Conservation (phyloP, 495 filamentous ascomycete genomes). For the Cenococcum geophilum region DNA sequence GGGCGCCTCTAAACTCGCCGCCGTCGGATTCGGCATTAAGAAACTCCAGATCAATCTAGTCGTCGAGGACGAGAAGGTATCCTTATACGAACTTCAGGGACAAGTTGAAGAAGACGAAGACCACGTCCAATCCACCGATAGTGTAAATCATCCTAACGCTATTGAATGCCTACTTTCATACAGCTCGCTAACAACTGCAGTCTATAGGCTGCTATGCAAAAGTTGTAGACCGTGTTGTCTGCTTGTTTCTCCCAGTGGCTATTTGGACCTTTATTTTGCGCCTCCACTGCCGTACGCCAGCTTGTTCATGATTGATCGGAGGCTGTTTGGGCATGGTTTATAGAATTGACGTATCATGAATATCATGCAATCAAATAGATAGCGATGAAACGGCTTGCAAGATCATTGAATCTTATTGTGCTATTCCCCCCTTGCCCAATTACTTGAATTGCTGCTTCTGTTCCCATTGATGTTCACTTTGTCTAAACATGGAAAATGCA, state of each 20-base stretch:
- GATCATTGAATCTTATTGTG: too few relatives aligned
- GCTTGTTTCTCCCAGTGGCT: conserved; percentile 11
- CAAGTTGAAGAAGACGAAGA: conserved; percentile 88
- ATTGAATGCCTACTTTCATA: conserved; percentile 11
- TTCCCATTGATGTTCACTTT: too few relatives aligned
- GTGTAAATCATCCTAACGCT: conserved; percentile 50
- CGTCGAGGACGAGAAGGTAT: conserved; percentile 95
- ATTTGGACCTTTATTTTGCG: conserved; percentile 12
- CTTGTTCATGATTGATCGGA: conserved; percentile 17
- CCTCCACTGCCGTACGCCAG: conserved; percentile 1
- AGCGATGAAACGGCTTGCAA: neutral
- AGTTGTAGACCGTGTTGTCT: conserved; percentile 56
- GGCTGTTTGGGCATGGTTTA: conserved; percentile 15
- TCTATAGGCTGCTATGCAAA: conserved; percentile 66
- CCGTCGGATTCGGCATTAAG: conserved; percentile 96
- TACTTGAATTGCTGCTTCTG: too few relatives aligned
- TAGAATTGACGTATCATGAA: conserved; percentile 25
- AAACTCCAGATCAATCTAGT: conserved; percentile 99
- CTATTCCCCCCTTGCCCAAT: too few relatives aligned
- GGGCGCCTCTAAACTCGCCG: conserved; percentile 84
- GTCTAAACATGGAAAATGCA: too few relatives aligned
- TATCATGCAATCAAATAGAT: conserved; percentile 12
- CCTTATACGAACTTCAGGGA: conserved; percentile 77
- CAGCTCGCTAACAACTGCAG: neutral
- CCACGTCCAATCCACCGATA: conserved; percentile 91